These are phyloP conservation scores for Penicillium sp. DNA, from an alignment of 2,329 filamentous ascomycete species.

Conservation along the genomic window DNA sequence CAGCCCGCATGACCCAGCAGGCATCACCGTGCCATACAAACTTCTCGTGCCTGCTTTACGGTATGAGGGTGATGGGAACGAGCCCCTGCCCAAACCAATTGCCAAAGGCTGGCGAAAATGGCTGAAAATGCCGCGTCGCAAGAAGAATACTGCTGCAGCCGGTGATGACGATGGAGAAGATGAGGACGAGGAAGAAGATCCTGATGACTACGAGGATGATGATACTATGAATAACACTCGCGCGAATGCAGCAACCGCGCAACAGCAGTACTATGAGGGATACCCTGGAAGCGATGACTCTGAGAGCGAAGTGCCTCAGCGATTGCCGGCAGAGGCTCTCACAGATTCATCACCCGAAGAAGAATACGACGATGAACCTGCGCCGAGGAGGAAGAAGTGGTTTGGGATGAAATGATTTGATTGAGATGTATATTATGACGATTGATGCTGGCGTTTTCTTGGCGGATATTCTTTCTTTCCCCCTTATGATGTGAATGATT, in stretches of 20 bases:
- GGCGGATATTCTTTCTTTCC: constrained; percentile 1
- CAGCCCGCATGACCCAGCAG: constrained; percentile 77
- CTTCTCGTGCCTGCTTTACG: constrained; percentile 76
- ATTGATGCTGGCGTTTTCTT: constrained; percentile 5
- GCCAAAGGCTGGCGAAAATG: constrained; percentile 44
- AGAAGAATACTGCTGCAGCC: constrained; percentile 22
- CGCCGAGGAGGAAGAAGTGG: constrained; percentile 34
- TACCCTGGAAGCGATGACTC: constrained; percentile 25
- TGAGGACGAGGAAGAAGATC: constrained; percentile 13
- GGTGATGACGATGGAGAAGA: constrained; percentile 20
- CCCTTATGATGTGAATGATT: constrained; percentile 13
- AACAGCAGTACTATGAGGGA: constrained; percentile 19
- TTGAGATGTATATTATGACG: constrained; percentile 19
- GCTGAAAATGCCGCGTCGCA: constrained; percentile 32
- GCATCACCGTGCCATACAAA: constrained; percentile 83
- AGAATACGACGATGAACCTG: constrained; percentile 20
- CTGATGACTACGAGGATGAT: constrained; percentile 25
- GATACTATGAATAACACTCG: constrained; percentile 27
- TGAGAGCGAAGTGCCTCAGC: constrained; percentile 17
- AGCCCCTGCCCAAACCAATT: constrained; percentile 35
- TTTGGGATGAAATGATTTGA: constrained; percentile 23
- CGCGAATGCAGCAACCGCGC: constrained; percentile 21
- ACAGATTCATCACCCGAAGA: constrained; percentile 10
- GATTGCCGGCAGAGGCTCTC: constrained; percentile 9
- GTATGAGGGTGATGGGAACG: constrained; percentile 47